These are phyloP conservation scores for Plantago elongata DNA, from an alignment of 257 asterid genomes.

Conservation along the genomic window DNA sequence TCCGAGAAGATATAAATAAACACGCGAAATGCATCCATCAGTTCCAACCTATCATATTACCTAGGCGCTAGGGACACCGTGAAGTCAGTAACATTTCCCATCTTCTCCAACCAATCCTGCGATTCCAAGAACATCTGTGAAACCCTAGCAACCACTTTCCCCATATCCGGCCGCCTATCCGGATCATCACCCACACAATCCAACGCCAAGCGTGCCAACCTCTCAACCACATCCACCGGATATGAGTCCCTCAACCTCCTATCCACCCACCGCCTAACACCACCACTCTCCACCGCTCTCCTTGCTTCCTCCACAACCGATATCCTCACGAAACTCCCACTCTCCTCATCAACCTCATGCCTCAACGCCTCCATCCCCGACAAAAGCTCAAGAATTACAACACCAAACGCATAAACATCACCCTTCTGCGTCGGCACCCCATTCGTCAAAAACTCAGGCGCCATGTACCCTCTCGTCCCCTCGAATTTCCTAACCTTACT, in stretches of 20 bases:
- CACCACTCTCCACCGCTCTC: constrained; percentile 50
- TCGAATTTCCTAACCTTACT: constrained; percentile 55
- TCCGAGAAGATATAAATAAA: neutral
- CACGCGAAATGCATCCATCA: neutral
- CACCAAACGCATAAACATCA: constrained; percentile 88
- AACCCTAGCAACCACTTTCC: constrained; percentile 53
- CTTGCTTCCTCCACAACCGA: constrained; percentile 76
- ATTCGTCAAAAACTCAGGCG: constrained; percentile 71
- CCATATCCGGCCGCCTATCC: constrained; percentile 68
- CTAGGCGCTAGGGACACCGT: constrained; percentile 46
- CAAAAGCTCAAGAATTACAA: constrained; percentile 69
- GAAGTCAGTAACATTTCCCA: constrained; percentile 37
- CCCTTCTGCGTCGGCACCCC: constrained; percentile 62
- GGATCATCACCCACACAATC: constrained; percentile 73
- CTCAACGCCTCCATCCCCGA: constrained; percentile 82
- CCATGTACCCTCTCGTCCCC: constrained; percentile 92
- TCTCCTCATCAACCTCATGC: constrained; percentile 54
- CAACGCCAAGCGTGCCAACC: constrained; percentile 51
- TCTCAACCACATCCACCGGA: constrained; percentile 82
- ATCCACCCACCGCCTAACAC: constrained; percentile 44
- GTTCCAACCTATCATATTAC: constrained; percentile 17
- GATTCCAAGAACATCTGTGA: constrained; percentile 83
- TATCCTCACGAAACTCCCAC: constrained; percentile 50
- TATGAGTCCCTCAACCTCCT: constrained; percentile 73
- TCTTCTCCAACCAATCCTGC: constrained; percentile 59